A percentile compares a stretch with the other conserved stretches of the same genome.
Conservation (phyloP, 2,329 filamentous ascomycete genomes). For the Penicillium griseofulvum region DNA sequence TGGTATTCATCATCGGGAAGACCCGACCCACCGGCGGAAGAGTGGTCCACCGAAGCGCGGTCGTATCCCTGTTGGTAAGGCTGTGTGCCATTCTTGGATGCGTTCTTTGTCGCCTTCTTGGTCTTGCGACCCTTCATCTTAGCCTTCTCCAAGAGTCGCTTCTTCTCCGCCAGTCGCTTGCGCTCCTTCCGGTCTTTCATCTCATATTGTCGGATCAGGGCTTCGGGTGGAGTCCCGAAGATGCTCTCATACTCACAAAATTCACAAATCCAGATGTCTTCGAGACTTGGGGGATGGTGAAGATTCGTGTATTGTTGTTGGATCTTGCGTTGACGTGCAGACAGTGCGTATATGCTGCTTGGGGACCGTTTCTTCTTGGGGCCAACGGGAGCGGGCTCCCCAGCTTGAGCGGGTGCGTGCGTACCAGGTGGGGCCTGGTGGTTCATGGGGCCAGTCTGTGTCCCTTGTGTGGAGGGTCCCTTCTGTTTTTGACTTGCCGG, state of each 20-base stretch:
- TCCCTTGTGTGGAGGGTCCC: slow-evolving; percentile 52
- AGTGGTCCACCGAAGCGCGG: slow-evolving; percentile 41
- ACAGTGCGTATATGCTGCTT: slow-evolving; percentile 68
- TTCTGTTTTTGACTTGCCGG: slow-evolving; percentile 34
- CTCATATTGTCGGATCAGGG: slow-evolving; percentile 87
- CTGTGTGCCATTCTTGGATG: slow-evolving; percentile 47
- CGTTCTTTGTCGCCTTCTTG: slow-evolving; percentile 73
- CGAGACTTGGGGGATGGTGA: slow-evolving; percentile 65
- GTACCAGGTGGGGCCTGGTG: slow-evolving; percentile 25
- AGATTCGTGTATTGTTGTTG: slow-evolving; percentile 75
- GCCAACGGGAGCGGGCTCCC: slow-evolving; percentile 48
- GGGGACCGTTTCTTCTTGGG: slow-evolving; percentile 66
- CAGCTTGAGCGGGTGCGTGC: slow-evolving; percentile 37
- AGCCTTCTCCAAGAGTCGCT: slow-evolving; percentile 81
- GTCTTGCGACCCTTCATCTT: slow-evolving; percentile 90
- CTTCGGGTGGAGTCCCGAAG: slow-evolving; percentile 80
- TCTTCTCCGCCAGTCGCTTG: slow-evolving; percentile 80
- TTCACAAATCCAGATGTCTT: slow-evolving; percentile 92
- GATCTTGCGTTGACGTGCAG: slow-evolving; percentile 73
- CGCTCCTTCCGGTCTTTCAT: slow-evolving; percentile 86
- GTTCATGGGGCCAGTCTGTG: slow-evolving; percentile 53
- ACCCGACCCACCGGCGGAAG: slow-evolving; percentile 38
- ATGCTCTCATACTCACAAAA: slow-evolving; percentile 98
- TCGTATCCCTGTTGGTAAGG: slow-evolving; percentile 44
- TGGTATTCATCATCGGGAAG: slow-evolving; percentile 51